Evolutionary conservation across 1,284 basidiomycete species (phyloP).

Genomic region (Trichosporon ovoides): DNA sequence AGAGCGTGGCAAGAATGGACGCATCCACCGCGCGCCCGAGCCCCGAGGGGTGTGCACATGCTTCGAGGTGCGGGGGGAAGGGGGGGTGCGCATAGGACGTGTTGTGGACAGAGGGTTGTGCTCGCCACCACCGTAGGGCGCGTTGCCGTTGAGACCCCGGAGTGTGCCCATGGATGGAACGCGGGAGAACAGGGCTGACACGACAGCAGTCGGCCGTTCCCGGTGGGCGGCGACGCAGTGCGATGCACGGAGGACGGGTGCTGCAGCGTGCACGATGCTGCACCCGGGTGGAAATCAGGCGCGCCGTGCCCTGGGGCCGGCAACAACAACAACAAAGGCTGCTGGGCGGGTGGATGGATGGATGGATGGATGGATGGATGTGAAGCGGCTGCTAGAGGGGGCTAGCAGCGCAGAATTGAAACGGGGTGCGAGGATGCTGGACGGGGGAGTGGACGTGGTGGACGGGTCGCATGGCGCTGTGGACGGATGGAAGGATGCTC

Average conservation of each 20-base stretch:
- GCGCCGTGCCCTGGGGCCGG: background rate
- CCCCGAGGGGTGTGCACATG: background rate
- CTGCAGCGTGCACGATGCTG: background rate
- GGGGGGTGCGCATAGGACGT: background rate
- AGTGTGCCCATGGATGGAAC: background rate
- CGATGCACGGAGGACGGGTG: background rate
- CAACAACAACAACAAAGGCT: conserved; percentile 1
- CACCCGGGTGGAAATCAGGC: background rate
- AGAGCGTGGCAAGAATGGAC: background rate
- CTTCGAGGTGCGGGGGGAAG: background rate
- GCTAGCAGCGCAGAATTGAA: background rate
- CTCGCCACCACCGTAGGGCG: background rate
- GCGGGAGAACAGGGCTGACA: background rate
- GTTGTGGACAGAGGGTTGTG: background rate
- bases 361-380: conserved; percentile 10
- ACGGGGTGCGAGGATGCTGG: background rate
- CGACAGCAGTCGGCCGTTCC: background rate
- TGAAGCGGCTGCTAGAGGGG: background rate
- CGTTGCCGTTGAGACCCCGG: background rate
- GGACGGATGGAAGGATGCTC: conserved; percentile 1
- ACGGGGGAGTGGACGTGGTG: background rate
- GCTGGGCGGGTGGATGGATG: conserved; percentile 10
- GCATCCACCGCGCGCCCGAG: conserved; percentile 7
- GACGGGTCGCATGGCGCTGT: background rate
- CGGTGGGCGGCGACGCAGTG: background rate